A percentile compares a stretch with the other conserved stretches of the same genome.
phyloP scores from a whole-genome alignment of 441 rosid species.

The Aquilaria agallochum region DNA sequence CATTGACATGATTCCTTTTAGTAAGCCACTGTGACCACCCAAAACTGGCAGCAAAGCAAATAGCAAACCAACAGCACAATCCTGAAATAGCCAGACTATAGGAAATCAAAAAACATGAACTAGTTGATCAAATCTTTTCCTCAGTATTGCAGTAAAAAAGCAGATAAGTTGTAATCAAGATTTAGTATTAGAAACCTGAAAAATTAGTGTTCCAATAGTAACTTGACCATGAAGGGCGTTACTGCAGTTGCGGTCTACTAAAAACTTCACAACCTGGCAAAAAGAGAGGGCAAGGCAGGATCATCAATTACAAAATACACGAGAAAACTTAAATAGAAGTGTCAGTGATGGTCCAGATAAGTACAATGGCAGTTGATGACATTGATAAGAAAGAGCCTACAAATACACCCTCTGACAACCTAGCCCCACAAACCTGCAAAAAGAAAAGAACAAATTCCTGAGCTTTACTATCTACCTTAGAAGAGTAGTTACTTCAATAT shows the following conservation, averaged over 20 bases:
- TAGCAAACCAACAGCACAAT: constrained; percentile 92
- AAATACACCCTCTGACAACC: constrained; percentile 91
- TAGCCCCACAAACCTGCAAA: constrained; percentile 92
- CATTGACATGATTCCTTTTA: constrained; percentile 86
- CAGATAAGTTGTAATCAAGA: constrained; percentile 1
- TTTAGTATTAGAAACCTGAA: constrained; percentile 58
- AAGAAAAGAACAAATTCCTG: constrained; percentile 22
- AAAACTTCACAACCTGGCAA: constrained; percentile 88
- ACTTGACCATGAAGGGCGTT: constrained; percentile 94
- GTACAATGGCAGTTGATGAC: constrained; percentile 98
- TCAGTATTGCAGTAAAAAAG: constrained; percentile 11
- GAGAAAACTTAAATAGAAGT: constrained; percentile 8
- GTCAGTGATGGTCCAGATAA: constrained; percentile 14
- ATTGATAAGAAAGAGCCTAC: constrained; percentile 93
- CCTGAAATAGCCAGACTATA: constrained; percentile 40
- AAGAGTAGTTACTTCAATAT: constrained; percentile 2
- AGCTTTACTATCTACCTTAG: constrained; percentile 16
- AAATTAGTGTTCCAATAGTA: constrained; percentile 91
- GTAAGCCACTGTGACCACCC: constrained; percentile 87
- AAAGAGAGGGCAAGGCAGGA: constrained; percentile 17
- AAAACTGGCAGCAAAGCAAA: constrained; percentile 95
- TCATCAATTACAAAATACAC: constrained; percentile 3
- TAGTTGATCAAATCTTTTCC: constrained; percentile 17
- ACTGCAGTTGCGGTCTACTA: constrained; percentile 69
- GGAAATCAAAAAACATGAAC: constrained; percentile 19